A percentile compares a stretch with the other conserved stretches of the same genome.
Evolutionary conservation across 164 flowering plant genomes (phyloP).

Genomic region (Protea cynaroides): DNA sequence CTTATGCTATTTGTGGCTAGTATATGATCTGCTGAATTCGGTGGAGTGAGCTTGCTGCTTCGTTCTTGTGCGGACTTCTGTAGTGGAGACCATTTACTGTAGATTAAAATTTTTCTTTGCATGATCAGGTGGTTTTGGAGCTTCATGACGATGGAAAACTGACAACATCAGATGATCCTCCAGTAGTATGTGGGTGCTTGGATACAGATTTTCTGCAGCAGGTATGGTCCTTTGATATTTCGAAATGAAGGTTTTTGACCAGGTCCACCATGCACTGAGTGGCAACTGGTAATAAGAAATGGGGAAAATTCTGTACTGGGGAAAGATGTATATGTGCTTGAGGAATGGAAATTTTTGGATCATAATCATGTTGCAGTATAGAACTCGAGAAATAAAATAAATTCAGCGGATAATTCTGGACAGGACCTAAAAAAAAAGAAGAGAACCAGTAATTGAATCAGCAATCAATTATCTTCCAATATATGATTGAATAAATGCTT

Average conservation of each 20-base stretch:
- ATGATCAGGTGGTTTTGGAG: slow-evolving; percentile 71
- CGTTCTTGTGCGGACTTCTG: background rate
- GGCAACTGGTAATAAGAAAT: background rate
- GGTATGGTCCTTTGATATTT: slow-evolving; percentile 28
- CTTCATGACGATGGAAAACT: slow-evolving; percentile 69
- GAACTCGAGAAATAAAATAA: no score
- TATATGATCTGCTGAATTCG: no score
- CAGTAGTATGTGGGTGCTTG: slow-evolving; percentile 69
- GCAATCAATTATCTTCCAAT: no score
- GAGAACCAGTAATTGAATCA: no score
- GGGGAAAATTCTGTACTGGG: background rate
- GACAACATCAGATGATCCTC: slow-evolving; percentile 88
- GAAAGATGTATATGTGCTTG: no score
- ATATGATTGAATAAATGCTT: no score
- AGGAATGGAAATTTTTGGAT: no score
- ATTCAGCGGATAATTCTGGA: no score
- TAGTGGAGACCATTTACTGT: background rate
- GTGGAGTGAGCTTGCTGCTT: no score
- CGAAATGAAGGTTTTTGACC: background rate
- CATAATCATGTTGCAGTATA: no score
- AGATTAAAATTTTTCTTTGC: slow-evolving; percentile 1
- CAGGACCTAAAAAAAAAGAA: no score
- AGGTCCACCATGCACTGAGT: background rate
- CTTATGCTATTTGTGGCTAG: no score
- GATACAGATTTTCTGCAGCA: slow-evolving; percentile 49